Evolutionary conservation across 495 filamentous ascomycete species (phyloP), one percentile per base, ranked within the genome.

Genomic region (Penicillium egyptiacum): DNA sequence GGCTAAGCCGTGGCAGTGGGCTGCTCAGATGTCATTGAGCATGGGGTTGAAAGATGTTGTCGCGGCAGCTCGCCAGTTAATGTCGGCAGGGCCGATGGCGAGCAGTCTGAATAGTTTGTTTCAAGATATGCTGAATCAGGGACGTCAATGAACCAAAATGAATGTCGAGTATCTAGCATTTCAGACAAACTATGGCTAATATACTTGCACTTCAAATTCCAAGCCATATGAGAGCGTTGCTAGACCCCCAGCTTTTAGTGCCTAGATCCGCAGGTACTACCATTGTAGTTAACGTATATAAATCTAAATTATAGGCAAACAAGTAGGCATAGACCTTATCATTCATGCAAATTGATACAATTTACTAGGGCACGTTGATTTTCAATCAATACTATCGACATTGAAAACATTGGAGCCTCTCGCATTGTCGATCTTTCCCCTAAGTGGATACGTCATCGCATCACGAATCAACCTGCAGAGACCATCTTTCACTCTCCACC

Each of bases 1-100:
- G 28, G 71, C 67, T 47, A 70, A 75, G 43, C 88, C 88, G n/a
- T 91, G 86, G 87, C 75, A 81, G 64, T 91, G 88, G 88, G 86
- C 83, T 3, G 75, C 83, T 47, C 63, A 67, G 41, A 86, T 90
- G 80, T 68, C 73, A 10, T 37, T 79, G 55, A 78, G 79, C 71
- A 69, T 77, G 70, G 63, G 78, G 63, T 57, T 75, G 87, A 73
- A 71, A 30, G 67, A 69, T 50, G 17, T 77, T 50, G 49, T 78
- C 44, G 53, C 57, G 33, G 68, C 68, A 6, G 70, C 75, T 45
- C 59, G 58, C 20, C 65, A 70, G 56, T 44, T 76, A 20, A 47
- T 70, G 41, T 56, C 62, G 14, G 58, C 61, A 30, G 67, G 68
- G 8, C 61, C 70, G 9, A 64, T 73, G 67, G 57, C 62, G 31